These are phyloP conservation scores for Breynia disticha DNA, from an alignment of 441 rosid genomes.

Conservation along the genomic window DNA sequence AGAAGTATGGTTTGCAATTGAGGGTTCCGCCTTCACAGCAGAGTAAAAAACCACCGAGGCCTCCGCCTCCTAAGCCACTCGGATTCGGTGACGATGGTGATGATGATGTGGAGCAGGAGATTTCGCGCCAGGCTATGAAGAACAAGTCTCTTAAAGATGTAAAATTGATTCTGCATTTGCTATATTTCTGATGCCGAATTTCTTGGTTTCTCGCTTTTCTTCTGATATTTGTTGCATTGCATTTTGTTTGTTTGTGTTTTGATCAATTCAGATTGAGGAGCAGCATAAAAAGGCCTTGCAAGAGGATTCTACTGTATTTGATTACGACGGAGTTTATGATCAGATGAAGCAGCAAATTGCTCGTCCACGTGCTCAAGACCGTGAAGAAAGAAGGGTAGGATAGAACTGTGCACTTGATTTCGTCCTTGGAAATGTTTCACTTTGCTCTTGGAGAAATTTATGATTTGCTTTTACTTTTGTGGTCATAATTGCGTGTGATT, in stretches of 20 bases:
- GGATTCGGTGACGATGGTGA: slow-evolving; percentile 55
- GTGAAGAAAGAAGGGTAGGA: slow-evolving; percentile 64
- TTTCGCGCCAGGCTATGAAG: slow-evolving; percentile 63
- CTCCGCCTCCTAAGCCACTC: slow-evolving; percentile 37
- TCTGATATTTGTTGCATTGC: not conserved
- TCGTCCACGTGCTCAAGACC: slow-evolving; percentile 47
- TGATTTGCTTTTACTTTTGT: no score
- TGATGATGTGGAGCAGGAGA: slow-evolving; percentile 65
- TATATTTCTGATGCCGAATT: no score
- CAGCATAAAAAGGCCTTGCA: slow-evolving; percentile 75
- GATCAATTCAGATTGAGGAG: slow-evolving; percentile 58
- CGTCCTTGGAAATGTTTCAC: no score
- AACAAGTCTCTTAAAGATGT: slow-evolving; percentile 73
- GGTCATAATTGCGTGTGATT: not conserved
- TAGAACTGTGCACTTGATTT: no score
- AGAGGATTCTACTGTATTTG: slow-evolving; percentile 84
- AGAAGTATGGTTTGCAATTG: slow-evolving; percentile 76
- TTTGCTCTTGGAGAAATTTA: no score
- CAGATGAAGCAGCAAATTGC: slow-evolving; percentile 59
- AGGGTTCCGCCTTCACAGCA: slow-evolving; percentile 57
- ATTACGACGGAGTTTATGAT: slow-evolving; percentile 82
- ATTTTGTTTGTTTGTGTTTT: not conserved
- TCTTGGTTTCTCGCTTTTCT: not conserved
- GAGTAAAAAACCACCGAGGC: slow-evolving; percentile 37
- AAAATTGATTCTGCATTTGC: no score